phyloP scores from a whole-genome alignment of 2,329 filamentous ascomycete species.

The Parascedosporium putredinis region DNA sequence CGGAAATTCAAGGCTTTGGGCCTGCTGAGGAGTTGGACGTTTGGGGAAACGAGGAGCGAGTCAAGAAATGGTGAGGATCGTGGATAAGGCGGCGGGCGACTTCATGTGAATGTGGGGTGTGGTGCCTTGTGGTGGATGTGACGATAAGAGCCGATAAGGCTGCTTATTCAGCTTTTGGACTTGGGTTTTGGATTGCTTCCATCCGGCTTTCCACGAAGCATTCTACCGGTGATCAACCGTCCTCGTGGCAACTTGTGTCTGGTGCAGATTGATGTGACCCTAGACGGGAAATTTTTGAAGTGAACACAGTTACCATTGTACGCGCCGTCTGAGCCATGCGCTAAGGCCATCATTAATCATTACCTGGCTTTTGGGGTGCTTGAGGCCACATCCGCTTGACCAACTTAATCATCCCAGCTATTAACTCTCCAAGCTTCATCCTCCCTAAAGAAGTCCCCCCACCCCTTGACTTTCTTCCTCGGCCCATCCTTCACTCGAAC shows the following conservation, averaged over 20 bases:
- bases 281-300: neutral
- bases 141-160: conserved; percentile 1
- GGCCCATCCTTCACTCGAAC: neutral
- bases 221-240: conserved; percentile 2
- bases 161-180: conserved; percentile 1
- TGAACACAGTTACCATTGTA: conserved; percentile 7
- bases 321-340: neutral
- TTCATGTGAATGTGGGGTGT: too few relatives aligned
- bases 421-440: neutral
- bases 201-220: neutral
- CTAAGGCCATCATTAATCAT: neutral
- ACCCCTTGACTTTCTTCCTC: neutral
- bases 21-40: too few relatives aligned
- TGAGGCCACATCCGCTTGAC: conserved; percentile 7
- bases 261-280: neutral
- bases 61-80: too few relatives aligned
- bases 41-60: too few relatives aligned
- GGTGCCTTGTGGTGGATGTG: neutral
- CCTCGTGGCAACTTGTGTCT: too few relatives aligned
- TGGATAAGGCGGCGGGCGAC: too few relatives aligned
- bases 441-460: neutral
- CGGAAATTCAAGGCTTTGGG: too few relatives aligned
- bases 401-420: neutral
- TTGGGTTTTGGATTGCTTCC: too few relatives aligned
- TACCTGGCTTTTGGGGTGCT: neutral